These are phyloP conservation scores for Zygoascus meyerae DNA, from an alignment of 1,139 yeast genomes.

Conservation along the genomic window DNA sequence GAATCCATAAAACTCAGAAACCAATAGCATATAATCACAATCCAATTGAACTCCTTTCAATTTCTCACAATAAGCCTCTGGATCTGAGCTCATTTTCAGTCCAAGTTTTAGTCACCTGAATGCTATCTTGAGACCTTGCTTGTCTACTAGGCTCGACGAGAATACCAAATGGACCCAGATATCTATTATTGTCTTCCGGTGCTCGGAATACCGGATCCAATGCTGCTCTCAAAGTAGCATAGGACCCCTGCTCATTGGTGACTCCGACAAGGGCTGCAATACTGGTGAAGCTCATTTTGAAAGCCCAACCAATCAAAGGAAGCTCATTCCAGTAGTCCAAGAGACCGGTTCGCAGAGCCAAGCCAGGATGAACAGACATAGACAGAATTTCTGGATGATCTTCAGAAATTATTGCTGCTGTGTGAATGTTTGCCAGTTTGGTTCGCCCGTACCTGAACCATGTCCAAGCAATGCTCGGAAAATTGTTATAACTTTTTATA, in stretches of 20 bases:
- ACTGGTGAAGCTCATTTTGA: slow-evolving; percentile 63
- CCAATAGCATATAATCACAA: no score
- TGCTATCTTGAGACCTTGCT: slow-evolving; percentile 55
- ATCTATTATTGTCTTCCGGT: slow-evolving; percentile 62
- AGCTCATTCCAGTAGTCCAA: slow-evolving; percentile 70
- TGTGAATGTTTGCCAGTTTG: slow-evolving; percentile 75
- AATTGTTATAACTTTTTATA: slow-evolving; percentile 48
- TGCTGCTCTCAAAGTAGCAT: slow-evolving; percentile 60
- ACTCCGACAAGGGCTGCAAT: slow-evolving; percentile 68
- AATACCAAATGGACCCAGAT: slow-evolving; percentile 55
- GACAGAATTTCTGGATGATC: slow-evolving; percentile 62
- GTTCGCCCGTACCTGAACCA: slow-evolving; percentile 79
- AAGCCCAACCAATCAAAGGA: slow-evolving; percentile 68
- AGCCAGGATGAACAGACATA: slow-evolving; percentile 77
- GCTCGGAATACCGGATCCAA: slow-evolving; percentile 47
- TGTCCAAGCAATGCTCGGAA: slow-evolving; percentile 64
- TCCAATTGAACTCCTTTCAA: no score
- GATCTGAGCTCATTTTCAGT: slow-evolving; percentile 54
- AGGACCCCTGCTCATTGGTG: slow-evolving; percentile 63
- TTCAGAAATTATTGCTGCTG: slow-evolving; percentile 57
- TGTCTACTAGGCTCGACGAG: slow-evolving; percentile 51
- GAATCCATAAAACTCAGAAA: no score
- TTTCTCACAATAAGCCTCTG: slow-evolving; percentile 40
- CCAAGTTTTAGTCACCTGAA: slow-evolving; percentile 82
- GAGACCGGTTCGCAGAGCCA: slow-evolving; percentile 71